Conservation (phyloP, 2,329 filamentous ascomycete genomes). For the Fusarium fracticaudum region DNA sequence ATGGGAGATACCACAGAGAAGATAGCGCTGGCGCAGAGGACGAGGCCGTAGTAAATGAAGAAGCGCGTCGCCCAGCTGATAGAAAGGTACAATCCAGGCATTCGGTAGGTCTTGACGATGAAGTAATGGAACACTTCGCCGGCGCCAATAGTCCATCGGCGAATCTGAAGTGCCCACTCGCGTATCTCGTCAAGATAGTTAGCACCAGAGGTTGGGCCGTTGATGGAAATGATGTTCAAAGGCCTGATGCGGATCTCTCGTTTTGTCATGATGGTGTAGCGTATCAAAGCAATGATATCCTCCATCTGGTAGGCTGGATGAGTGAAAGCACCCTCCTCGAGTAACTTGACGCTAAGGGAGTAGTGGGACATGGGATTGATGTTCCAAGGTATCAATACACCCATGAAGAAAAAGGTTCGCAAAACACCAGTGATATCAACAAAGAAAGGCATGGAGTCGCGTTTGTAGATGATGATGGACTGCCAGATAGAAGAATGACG, state of each 20-base stretch:
- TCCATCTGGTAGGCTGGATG: conserved; percentile 33
- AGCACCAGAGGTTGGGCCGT: conserved; percentile 27
- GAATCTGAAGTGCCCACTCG: conserved; percentile 29
- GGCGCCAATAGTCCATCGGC: conserved; percentile 32
- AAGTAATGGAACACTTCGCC: conserved; percentile 35
- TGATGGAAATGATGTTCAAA: conserved; percentile 30
- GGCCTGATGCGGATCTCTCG: conserved; percentile 26
- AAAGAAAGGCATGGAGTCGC: conserved; percentile 39
- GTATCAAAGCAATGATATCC: conserved; percentile 29
- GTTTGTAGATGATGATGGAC: conserved; percentile 39
- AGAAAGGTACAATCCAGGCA: conserved; percentile 12
- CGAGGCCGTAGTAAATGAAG: conserved; percentile 25
- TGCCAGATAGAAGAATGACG: conserved; percentile 41
- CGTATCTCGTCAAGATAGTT: conserved; percentile 24
- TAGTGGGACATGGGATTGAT: conserved; percentile 35
- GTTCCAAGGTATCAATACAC: conserved; percentile 36
- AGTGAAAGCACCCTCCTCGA: conserved; percentile 26
- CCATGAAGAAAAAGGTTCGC: conserved; percentile 41
- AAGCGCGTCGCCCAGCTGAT: conserved; percentile 29
- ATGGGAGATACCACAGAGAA: conserved; percentile 21
- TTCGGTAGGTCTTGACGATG: conserved; percentile 32
- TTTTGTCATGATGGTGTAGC: conserved; percentile 26
- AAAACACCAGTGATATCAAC: conserved; percentile 39
- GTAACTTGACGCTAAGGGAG: conserved; percentile 23
- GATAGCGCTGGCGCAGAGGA: conserved; percentile 25